A percentile compares a stretch with the other conserved stretches of the same genome.
These are phyloP conservation scores for Cercospora nicotianae DNA, from an alignment of 2,329 filamentous ascomycete species.

Conservation along the genomic window DNA sequence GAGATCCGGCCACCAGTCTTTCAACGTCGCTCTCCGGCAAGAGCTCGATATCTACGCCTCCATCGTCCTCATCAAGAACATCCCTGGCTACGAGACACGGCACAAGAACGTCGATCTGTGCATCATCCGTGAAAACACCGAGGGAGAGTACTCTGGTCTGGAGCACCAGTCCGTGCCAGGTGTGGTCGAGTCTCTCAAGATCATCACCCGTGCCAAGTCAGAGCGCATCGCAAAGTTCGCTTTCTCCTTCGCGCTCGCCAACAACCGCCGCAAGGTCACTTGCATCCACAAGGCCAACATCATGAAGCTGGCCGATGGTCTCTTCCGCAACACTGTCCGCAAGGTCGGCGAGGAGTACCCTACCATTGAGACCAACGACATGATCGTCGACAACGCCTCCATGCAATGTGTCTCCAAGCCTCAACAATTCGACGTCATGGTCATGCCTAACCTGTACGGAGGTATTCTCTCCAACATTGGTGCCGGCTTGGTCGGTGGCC, in stretches of 20 bases:
- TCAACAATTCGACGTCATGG: slow-evolving; percentile 99
- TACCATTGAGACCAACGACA: slow-evolving; percentile 93
- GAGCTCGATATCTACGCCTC: slow-evolving; percentile 99
- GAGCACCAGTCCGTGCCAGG: slow-evolving; percentile 97
- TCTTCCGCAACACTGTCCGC: slow-evolving; percentile 98
- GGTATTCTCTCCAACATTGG: slow-evolving; percentile 99
- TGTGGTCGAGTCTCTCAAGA: slow-evolving; percentile 99
- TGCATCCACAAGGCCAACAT: slow-evolving; percentile 99
- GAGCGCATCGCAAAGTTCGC: slow-evolving; percentile 99
- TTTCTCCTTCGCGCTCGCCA: slow-evolving; percentile 95
- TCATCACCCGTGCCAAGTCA: slow-evolving; percentile 98
- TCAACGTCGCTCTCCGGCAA: slow-evolving; percentile 99
- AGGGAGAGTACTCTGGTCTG: slow-evolving; percentile 98
- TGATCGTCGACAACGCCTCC: slow-evolving; percentile 99
- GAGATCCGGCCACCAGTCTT: slow-evolving; percentile 95
- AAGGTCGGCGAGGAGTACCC: slow-evolving; percentile 91
- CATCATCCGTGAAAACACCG: slow-evolving; percentile 99
- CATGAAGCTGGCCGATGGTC: slow-evolving; percentile 98
- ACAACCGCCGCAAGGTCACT: slow-evolving; percentile 98
- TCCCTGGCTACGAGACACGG: slow-evolving; percentile 95
- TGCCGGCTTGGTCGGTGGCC: slow-evolving; percentile 92
- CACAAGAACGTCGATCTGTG: slow-evolving; percentile 97
- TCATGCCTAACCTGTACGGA: slow-evolving; percentile 99
- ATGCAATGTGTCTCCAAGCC: slow-evolving; percentile 98
- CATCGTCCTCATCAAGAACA: slow-evolving; percentile 98